Base-by-base conservation (phyloP, 2,329 filamentous ascomycete genomes). In the Colletotrichum godetiae region DNA sequence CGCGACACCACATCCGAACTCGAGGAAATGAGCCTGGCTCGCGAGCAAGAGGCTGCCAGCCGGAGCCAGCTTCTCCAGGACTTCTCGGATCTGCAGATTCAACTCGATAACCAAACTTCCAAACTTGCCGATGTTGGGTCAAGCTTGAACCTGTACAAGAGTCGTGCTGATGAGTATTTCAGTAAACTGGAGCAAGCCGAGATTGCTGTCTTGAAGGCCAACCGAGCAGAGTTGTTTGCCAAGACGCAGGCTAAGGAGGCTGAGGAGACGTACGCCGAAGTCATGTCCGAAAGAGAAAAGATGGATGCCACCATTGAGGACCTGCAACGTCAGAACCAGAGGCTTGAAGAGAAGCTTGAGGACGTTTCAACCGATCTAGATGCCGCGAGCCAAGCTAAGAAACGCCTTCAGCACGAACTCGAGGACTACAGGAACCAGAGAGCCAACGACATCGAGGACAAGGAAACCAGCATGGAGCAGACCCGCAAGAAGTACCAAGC, bases 401-500 rank as follows among this genome's bases (percentile, higher is more conserved):
- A 95, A 84, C 91, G 96, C 72, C 91, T 98, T 29, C 96, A 99
- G 82, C 95, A 98, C 80, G 96, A 99, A 85, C 92, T 99, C 3
- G 96, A 98, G 82, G 96, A 99, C 83, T 99, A 98, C 86, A 92
- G 97, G 73, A 97, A 92, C 80, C 95, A 98, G 83, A 92, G 96
- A 59, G 95, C 95, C 71, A 97, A 97, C 82, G 97, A 98, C 78
- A 94, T 98, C 68, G 97, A 98, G 82, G 96, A 99, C 83, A 98
- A 97, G 82, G 96, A 98, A 83, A 93, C 93, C 11, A 97, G 94
- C 77, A 94, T 98, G 90, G 97, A 99, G 84, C 96, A 98, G 83
- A 98, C 96, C 56, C 91, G 96, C 79, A 97, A 96, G 88, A 99
- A 98, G 87, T 99, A 98, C 81, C 97, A 98, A 81, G 90, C 92